Base-by-base conservation (phyloP, 345 rosid genomes). In the Populus alba region DNA sequence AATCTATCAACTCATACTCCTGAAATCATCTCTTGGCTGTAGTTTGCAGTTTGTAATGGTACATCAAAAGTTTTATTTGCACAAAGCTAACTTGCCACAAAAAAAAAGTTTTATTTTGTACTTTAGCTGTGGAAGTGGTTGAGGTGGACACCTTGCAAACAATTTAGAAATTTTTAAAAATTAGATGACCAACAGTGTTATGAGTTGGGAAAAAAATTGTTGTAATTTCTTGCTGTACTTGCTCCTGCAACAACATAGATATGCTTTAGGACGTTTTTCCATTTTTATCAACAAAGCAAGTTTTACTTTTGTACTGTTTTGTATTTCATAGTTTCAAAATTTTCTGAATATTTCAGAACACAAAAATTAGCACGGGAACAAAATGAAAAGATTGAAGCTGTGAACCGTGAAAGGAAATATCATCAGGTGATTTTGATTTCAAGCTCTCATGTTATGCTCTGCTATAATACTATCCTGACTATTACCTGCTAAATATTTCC, bases 341-440 rank as follows among this genome's bases (percentile, higher is more conserved):
- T 68, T 70, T 55, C 57, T 72, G 71, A 16, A 49, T 31, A 63
- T 75, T 72, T 11, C 90, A 96, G 99, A 86, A 82, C 91, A 91
- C 95, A 91, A 80, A 94, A 88, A 81, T 79, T 91, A 80, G 94
- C 92, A 35, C 87, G 84, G 85, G 92, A 92, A 79, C 95, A 92
- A 78, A 89, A 91, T 83, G 94, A 90, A 73, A 87, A 89, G 79
- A 96, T 94, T 72, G 99, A 91, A 86, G 82, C 87, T n/a, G 97
- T 96, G 69, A 96, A 94, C 61, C 97, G 97, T 65, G 98, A 92
- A 82, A 91, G 99, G 79, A 96, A 94, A 79, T 91, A 87, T 81
- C 98, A 96, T 83, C 99, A 96, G 98, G 99, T 94, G 66, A 85
- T 77, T 71, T 81, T 27, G 45, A 74, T 68, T 49, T 78, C 31